A percentile compares a stretch with the other conserved stretches of the same genome.
phyloP scores from a whole-genome alignment of 2,329 filamentous ascomycete species.

The Tricladium varicosporioides region DNA sequence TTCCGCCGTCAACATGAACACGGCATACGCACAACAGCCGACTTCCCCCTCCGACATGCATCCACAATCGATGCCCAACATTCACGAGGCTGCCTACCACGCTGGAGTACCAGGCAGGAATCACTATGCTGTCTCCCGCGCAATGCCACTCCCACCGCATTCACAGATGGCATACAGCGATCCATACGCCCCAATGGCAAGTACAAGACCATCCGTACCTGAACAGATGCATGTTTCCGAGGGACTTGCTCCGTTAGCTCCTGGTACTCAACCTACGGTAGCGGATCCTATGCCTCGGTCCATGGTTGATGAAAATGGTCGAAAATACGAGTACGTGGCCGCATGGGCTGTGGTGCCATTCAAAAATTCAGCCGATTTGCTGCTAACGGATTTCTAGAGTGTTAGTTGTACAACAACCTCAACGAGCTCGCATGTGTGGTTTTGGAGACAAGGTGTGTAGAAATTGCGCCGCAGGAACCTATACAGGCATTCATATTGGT shows the following conservation, averaged over 20 bases:
- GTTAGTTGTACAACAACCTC: slow-evolving; percentile 83
- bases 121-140: slow-evolving; percentile 13
- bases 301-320: slow-evolving; percentile 17
- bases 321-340: slow-evolving; percentile 31
- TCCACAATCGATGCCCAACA: slow-evolving; percentile 14
- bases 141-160: slow-evolving; percentile 29
- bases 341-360: not conserved
- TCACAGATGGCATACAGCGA: slow-evolving; percentile 11
- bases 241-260: slow-evolving; percentile 15
- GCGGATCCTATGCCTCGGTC: slow-evolving; percentile 21
- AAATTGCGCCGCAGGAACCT: slow-evolving; percentile 1
- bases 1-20: slow-evolving; percentile 19
- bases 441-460: slow-evolving; percentile 87
- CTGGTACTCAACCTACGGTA: slow-evolving; percentile 17
- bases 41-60: slow-evolving; percentile 21
- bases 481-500: not conserved
- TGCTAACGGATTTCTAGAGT: slow-evolving; percentile 52
- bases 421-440: slow-evolving; percentile 94
- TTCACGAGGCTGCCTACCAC: slow-evolving; percentile 18
- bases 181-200: slow-evolving; percentile 15
- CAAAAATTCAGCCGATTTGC: not conserved
- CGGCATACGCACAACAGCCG: slow-evolving; percentile 24
- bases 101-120: slow-evolving; percentile 3
- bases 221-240: slow-evolving; percentile 20
- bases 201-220: slow-evolving; percentile 19